Conservation (phyloP, 225 moss, liverwort and hornwort species). For the Neckera pumila region DNA sequence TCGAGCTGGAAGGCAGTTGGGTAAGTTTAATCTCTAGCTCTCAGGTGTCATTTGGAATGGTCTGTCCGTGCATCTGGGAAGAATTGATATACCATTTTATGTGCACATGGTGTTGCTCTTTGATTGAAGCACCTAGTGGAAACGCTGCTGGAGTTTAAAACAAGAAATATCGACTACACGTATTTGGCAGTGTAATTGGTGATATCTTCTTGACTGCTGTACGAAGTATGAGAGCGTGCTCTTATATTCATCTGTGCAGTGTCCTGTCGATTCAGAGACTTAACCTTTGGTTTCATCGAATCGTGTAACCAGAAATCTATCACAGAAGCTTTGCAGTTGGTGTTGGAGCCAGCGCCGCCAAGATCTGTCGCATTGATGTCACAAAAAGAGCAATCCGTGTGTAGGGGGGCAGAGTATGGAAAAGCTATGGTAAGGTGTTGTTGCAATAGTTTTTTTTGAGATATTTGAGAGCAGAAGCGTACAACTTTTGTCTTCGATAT, state of each 20-base stretch:
- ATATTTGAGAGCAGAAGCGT: neutral
- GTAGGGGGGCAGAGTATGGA: conserved; percentile 27
- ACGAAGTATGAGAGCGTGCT: neutral
- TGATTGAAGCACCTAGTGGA: neutral
- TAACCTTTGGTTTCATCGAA: neutral
- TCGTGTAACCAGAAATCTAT: conserved; percentile 39
- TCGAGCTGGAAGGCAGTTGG: conserved; percentile 65
- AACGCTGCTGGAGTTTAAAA: neutral
- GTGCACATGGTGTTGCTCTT: neutral
- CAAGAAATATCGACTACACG: neutral
- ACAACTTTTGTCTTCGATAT: neutral
- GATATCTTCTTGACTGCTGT: neutral
- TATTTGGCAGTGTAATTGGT: neutral
- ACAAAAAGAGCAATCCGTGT: neutral
- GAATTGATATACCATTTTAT: neutral
- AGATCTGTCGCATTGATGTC: neutral
- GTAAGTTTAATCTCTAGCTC: conserved; percentile 23
- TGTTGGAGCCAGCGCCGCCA: conserved; percentile 52
- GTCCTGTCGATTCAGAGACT: neutral
- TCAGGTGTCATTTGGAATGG: neutral
- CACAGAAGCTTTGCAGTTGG: conserved; percentile 32
- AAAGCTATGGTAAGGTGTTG: conserved; percentile 62
- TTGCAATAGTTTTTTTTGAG: neutral
- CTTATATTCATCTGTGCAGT: neutral
- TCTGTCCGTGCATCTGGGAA: neutral